phyloP scores from a whole-genome alignment of 768 basidiomycete genomes.

The Pisolithus marmoratus region DNA sequence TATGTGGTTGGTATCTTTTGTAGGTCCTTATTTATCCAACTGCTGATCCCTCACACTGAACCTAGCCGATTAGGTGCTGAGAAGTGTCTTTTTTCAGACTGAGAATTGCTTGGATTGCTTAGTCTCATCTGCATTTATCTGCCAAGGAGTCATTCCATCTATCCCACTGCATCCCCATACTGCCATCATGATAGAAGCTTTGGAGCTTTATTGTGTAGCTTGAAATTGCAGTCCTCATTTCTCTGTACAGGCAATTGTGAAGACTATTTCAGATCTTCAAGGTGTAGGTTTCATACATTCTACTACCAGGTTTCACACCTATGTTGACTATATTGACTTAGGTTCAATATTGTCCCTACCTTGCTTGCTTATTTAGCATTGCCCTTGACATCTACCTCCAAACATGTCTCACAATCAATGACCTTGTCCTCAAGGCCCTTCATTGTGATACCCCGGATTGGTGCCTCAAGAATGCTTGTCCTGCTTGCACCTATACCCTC shows the following conservation, averaged over 20 bases:
- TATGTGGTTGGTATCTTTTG: too few species aligned
- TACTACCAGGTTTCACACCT: neutral
- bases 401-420: constrained; percentile 17
- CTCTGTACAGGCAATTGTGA: constrained; percentile 21
- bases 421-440: constrained; percentile 18
- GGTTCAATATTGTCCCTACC: neutral
- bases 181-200: constrained; percentile 18
- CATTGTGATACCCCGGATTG: constrained; percentile 26
- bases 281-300: constrained; percentile 7
- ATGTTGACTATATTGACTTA: neutral
- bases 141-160: neutral
- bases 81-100: too few species aligned
- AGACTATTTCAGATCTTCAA: constrained; percentile 21
- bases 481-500: constrained; percentile 27
- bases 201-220: constrained; percentile 17
- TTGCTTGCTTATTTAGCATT: constrained; percentile 10
- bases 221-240: constrained; percentile 13
- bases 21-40: too few species aligned
- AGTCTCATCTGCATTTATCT: neutral
- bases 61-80: too few species aligned
- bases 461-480: constrained; percentile 29
- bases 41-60: too few species aligned
- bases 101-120: neutral
- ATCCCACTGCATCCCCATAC: constrained; percentile 5
- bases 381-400: constrained; percentile 33